Evolutionary conservation across 495 filamentous ascomycete genomes (phyloP).

Genomic region (Tirmania nivea): DNA sequence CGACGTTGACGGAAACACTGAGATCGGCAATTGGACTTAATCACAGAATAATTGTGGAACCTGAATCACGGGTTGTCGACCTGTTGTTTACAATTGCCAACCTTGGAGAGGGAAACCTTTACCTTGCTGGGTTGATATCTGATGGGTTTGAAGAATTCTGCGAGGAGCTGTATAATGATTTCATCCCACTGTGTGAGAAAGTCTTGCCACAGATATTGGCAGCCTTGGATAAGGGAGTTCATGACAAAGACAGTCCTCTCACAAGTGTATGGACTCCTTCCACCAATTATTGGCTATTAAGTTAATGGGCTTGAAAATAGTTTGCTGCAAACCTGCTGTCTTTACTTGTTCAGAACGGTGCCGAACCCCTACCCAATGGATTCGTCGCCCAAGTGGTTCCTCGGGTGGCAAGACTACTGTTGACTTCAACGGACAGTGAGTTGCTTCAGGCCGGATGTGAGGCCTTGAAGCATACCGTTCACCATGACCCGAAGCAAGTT

Average conservation of each 20-base stretch:
- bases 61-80: conserved; percentile 46
- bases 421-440: conserved; percentile 60
- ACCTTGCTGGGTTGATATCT: conserved; percentile 50
- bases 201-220: conserved; percentile 70
- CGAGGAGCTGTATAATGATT: conserved; percentile 43
- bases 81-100: conserved; percentile 75
- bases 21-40: conserved; percentile 63
- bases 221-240: conserved; percentile 65
- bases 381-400: conserved; percentile 73
- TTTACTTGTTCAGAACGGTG: conserved; percentile 58
- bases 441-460: conserved; percentile 70
- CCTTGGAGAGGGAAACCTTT: conserved; percentile 70
- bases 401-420: conserved; percentile 61
- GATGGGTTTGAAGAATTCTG: conserved; percentile 83
- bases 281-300: not conserved
- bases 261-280: conserved; percentile 33
- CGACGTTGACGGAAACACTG: conserved; percentile 73
- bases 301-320: conserved; percentile 12
- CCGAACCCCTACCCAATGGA: conserved; percentile 61
- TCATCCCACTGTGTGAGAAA: conserved; percentile 62
- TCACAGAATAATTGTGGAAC: conserved; percentile 43
- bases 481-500: conserved; percentile 70
- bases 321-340: conserved; percentile 69
- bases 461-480: conserved; percentile 65
- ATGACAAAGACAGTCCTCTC: conserved; percentile 64